phyloP scores from a whole-genome alignment of 2,329 filamentous ascomycete genomes.

The Malbranchea zuffiana region DNA sequence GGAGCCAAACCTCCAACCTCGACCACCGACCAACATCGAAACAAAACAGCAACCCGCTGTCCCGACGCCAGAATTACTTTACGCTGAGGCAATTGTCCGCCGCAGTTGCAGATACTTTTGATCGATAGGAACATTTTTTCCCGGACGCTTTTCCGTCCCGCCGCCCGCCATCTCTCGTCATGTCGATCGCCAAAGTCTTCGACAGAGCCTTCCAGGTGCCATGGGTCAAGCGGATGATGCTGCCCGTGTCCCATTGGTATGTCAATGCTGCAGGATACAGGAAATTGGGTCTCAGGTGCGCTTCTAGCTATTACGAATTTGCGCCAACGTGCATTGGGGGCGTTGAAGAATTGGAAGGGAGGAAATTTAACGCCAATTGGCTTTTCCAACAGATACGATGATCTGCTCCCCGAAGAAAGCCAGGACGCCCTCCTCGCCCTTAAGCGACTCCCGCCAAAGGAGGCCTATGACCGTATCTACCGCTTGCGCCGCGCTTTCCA shows the following conservation, averaged over 20 bases:
- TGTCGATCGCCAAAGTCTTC: conserved; percentile 39
- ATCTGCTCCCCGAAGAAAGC: conserved; percentile 88
- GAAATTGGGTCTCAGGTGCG: conserved; percentile 80
- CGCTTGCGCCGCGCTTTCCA: conserved; percentile 92
- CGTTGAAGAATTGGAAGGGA: too few species aligned
- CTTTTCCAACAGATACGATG: conserved; percentile 60
- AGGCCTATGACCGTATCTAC: conserved; percentile 94
- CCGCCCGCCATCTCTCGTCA: neutral
- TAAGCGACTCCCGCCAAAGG: conserved; percentile 79
- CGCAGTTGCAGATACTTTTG: neutral
- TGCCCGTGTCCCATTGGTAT: conserved; percentile 82
- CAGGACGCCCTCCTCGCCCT: conserved; percentile 77
- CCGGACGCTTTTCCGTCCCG: neutral
- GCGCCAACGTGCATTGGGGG: too few species aligned
- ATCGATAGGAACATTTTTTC: neutral
- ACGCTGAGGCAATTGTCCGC: too few species aligned
- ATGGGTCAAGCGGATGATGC: conserved; percentile 69
- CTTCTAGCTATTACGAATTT: neutral
- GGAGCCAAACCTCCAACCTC: conserved; percentile 3
- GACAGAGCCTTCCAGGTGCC: conserved; percentile 70
- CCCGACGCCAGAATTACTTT: too few species aligned
- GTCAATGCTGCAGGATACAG: conserved; percentile 80
- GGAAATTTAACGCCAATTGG: neutral
- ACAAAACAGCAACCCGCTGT: too few species aligned
- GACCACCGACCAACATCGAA: neutral